A percentile compares a stretch with the other conserved stretches of the same genome.
Conservation (phyloP, 2,329 filamentous ascomycete genomes). For the Aspergillus latus region DNA sequence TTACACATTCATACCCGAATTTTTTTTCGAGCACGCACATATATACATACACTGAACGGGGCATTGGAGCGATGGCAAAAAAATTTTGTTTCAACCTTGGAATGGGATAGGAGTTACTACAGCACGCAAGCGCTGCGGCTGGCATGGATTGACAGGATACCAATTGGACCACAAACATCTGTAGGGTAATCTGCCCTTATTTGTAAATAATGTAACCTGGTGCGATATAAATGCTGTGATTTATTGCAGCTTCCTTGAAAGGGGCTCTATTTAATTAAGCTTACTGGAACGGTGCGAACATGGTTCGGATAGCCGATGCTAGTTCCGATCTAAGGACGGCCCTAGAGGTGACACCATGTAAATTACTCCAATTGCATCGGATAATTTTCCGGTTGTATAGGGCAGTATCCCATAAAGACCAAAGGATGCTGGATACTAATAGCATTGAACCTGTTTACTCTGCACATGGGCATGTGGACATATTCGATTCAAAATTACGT, state of each 20-base stretch:
- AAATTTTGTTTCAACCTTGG: neutral
- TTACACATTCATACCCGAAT: slow-evolving; percentile 1
- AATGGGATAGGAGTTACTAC: slow-evolving; percentile 3
- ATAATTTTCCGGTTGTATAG: neutral
- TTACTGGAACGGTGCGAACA: neutral
- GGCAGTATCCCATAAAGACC: too few relatives aligned
- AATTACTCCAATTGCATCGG: neutral
- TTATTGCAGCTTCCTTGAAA: neutral
- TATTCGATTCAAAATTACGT: too few relatives aligned
- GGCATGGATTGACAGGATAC: neutral
- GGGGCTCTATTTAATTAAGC: neutral
- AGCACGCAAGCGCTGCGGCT: slow-evolving; percentile 1
- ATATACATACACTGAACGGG: neutral
- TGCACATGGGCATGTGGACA: too few relatives aligned
- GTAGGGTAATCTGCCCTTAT: neutral
- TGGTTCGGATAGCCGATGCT: neutral
- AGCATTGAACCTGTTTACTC: too few relatives aligned
- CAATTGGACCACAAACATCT: neutral
- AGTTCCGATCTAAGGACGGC: neutral
- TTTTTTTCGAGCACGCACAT: neutral
- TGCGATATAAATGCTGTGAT: too few relatives aligned
- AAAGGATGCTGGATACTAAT: too few relatives aligned
- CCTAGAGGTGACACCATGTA: neutral
- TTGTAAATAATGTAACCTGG: too few relatives aligned
- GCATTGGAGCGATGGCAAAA: neutral